Evolutionary conservation across 257 asterid species (phyloP), one percentile per base, ranked within the genome.

Genomic region (Datura wrightii): DNA sequence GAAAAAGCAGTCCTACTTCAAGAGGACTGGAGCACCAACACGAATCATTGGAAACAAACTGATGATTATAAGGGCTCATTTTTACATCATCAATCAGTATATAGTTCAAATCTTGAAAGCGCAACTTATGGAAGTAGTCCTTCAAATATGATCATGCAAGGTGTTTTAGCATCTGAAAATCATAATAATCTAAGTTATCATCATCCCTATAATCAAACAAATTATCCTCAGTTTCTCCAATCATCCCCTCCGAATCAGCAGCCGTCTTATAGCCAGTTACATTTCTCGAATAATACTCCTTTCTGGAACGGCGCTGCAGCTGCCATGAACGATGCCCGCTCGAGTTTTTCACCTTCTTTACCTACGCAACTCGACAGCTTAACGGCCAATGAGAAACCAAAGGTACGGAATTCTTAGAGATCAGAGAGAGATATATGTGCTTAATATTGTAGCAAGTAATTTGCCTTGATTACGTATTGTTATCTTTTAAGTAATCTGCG

Each of bases 271-370:
- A 42, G 46, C 46, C 53, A 39, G 53, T 71, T 71, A 31, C 52
- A 71, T 41, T 71, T 71, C 31, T 39, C 55, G 8, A 71, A 41
- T 37, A 71, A 71, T 52, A 42, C 55, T 71, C 19, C 55, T 15
- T 42, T 71, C 34, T 71, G 79, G 79, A 71, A 71, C 16, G 55
- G 54, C 79, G 42, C 79, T 52, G 79, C 55, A 46, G 34, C 55
- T 24, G 54, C 79, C 10, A 16, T 42, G 54, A 42, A 14, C 55
- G 34, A 39, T 14, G 53, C 42, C 19, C 52, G 31, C 36, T 71
- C 79, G 2, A 71, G 53, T 5, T 71, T 71, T 31, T 71, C 42
- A 55, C 79, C 79, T 71, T 16, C 79, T 5, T 41, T 41, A 71
- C 24, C 15, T 14, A 15, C 55, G 10, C 79, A 71, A 71, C 79